Base-by-base conservation (phyloP, 1,139 yeast genomes). In the Sugiyamaella paludigena region DNA sequence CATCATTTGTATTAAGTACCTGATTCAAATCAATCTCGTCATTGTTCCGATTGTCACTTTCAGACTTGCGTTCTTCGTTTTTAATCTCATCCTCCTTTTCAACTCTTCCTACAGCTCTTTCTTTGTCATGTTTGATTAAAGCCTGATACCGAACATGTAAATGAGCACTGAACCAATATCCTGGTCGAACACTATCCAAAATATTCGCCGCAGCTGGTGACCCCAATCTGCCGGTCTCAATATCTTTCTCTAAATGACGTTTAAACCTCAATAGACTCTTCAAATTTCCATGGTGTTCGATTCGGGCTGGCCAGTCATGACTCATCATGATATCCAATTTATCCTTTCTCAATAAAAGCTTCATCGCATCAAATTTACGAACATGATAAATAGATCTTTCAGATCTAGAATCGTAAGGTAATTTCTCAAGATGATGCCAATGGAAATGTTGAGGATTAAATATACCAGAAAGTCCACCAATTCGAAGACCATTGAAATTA, bases 271-370 rank as follows among this genome's bases (percentile, higher is more conserved):
- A 58, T 13, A 92, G 68, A 33, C 59, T 55, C 0, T 62, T 52
- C 9, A 73, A 39, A 60, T 87, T 67, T 0, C 98, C 98, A 63
- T 77, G 69, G 13, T 79, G 70, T 41, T 78, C 87, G 13, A 89
- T 81, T 2, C 87, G 87, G 42, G 76, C 81, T 0, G 99, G 99
- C 99, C 99, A 92, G 68, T 92, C 99, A 65, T 92, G 99, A 40
- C 87, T 79, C 49, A 91, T 54, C 60, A 84, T 70, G 1, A 87
- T 64, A 60, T 83, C 88, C 10, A 79, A 43, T 4, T 38, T 40
- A 10, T 35, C 27, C 5, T 48, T 50, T 62, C 71, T 47, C 54
- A 77, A 60, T 50, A 71, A 62, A 54, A 87, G 68, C 55, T 85
- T 84, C 36, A 81, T 59, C 49, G 78, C 79, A 51, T 84, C 91